Evolutionary conservation across 352 stramenopile species (phyloP), one percentile per base, ranked within the genome.

Genomic region (Phytophthora megakarya): DNA sequence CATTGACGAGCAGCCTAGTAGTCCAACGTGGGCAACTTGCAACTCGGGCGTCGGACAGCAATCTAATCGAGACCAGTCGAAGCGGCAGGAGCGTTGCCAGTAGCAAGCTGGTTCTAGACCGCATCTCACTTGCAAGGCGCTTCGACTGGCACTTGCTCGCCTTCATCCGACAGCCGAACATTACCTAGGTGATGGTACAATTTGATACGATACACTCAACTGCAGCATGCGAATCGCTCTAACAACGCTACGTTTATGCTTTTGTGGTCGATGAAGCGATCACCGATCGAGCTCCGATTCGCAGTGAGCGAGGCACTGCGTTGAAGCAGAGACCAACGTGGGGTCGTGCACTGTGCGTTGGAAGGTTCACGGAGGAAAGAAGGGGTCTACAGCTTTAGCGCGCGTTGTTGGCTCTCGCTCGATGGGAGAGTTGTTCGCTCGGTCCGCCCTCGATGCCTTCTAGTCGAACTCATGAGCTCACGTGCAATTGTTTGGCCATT

Each of bases 381-480:
- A 68, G 44, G 35, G 52, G 45, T 47, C 39, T 48, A 57, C 10
- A 45, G 60, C 42, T 65, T 30, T 32, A 21, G 19, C 23, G 23
- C 46, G 30, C 46, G 9, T 23, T 30, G 50, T 40, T 32, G 25
- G 39, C 13, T 47, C 51, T 26, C 26, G 46, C 56, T 42, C 25
- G 18, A 44, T 57, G 35, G 23, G 4, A 21, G 22, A 38, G 35
- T 48, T 54, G 21, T 38, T 64, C 8, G 21, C 44, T 54, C 48
- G 46, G 54, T 70, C 62, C 55, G 40, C 62, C 56, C 44, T 63
- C 26, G 10, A 66, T 3, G 5, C 15, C 13, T 45, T 28, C 46
- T 67, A 61, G 48, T 67, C 44, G 44, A 56, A 43, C 38, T 67
- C 42, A 54, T 53, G 67, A 54, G 35, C 55, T 67, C 63, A 61